phyloP scores from a whole-genome alignment of 208 protist species.

The Leishmania lainsoni region DNA sequence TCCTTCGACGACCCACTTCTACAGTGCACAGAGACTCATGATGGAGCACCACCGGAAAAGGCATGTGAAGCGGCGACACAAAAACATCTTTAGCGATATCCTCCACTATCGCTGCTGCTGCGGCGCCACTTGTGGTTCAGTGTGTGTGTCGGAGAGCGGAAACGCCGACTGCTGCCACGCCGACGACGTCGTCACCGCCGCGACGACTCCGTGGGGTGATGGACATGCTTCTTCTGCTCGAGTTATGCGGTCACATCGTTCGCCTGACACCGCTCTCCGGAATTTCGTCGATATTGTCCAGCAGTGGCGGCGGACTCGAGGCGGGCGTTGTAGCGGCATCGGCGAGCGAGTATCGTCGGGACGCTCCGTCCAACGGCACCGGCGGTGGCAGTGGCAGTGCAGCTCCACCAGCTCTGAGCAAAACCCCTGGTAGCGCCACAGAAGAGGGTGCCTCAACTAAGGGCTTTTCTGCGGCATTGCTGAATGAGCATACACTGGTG shows the following conservation, averaged over 20 bases:
- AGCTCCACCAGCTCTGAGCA: not conserved
- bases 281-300: constrained; percentile 7
- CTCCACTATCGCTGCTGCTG: not conserved
- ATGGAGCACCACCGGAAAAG: constrained; percentile 1
- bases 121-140: not conserved
- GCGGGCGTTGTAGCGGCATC: not conserved
- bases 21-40: not conserved
- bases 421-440: not conserved
- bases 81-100: not conserved
- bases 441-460: constrained; percentile 10
- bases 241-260: constrained; percentile 28
- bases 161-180: not conserved
- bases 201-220: constrained; percentile 11
- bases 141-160: not conserved
- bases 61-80: not conserved
- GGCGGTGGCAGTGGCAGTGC: constrained; percentile 6
- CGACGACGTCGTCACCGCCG: not conserved
- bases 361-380: not conserved
- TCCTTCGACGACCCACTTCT: constrained; percentile 7
- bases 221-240: constrained; percentile 35
- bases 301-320: constrained; percentile 3
- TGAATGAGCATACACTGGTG: constrained; percentile 33
- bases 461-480: constrained; percentile 12
- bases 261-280: constrained; percentile 30
- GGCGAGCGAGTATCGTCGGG: not conserved